Percentiles rank a stretch among this genome's conserved stretches.
Evolutionary conservation across 2,329 filamentous ascomycete species (phyloP).

Genomic region (Ambrosiella cleistominuta): DNA sequence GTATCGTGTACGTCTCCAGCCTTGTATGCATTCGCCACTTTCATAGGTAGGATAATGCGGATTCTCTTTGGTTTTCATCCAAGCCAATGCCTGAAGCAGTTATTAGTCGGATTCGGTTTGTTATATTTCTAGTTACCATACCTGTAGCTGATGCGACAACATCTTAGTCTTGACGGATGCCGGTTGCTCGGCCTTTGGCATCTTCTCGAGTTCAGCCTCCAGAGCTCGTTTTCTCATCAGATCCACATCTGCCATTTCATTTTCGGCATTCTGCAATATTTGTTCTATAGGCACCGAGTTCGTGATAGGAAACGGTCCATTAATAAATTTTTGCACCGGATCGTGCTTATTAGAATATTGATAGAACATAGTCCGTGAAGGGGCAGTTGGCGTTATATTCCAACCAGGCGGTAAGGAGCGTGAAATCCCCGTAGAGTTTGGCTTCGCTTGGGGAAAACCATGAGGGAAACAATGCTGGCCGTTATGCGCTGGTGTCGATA

Average conservation of each 20-base stretch:
- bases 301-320: too few relatives aligned
- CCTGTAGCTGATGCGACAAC: slow-evolving; percentile 60
- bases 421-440: too few relatives aligned
- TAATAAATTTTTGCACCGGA: too few relatives aligned
- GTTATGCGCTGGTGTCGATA: not conserved
- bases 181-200: slow-evolving; percentile 59
- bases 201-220: slow-evolving; percentile 49
- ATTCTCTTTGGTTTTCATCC: slow-evolving; percentile 62
- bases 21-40: slow-evolving; percentile 29
- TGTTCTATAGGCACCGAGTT: too few relatives aligned
- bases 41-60: slow-evolving; percentile 43
- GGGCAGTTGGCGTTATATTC: too few relatives aligned
- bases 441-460: too few relatives aligned
- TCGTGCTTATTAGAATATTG: too few relatives aligned
- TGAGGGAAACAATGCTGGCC: too few relatives aligned
- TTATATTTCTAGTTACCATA: slow-evolving; percentile 16
- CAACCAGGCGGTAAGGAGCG: too few relatives aligned
- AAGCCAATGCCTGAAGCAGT: slow-evolving; percentile 48
- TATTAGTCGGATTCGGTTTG: not conserved
- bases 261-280: not conserved
- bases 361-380: too few relatives aligned
- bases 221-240: slow-evolving; percentile 5
- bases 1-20: slow-evolving; percentile 2
- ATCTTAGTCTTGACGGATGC: slow-evolving; percentile 44
- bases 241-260: not conserved